phyloP scores from a whole-genome alignment of 495 filamentous ascomycete species.

The Thermothielavioides terrestris region DNA sequence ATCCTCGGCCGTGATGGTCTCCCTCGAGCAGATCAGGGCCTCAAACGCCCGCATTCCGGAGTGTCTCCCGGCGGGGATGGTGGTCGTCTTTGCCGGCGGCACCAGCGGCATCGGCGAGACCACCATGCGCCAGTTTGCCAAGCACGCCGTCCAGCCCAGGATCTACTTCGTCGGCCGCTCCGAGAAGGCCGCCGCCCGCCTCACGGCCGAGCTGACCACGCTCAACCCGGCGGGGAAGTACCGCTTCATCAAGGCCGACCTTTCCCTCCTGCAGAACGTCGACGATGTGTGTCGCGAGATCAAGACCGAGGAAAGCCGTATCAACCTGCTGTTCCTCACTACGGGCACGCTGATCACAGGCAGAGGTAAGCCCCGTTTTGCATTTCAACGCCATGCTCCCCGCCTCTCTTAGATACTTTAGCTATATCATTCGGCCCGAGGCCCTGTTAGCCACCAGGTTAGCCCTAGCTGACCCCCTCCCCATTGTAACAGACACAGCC shows the following conservation, averaged over 20 bases:
- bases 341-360: constrained; percentile 34
- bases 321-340: constrained; percentile 57
- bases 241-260: constrained; percentile 48
- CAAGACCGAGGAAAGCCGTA: constrained; percentile 37
- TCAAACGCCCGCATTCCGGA: constrained; percentile 34
- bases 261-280: constrained; percentile 50
- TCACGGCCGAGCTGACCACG: constrained; percentile 36
- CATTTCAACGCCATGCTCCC: neutral
- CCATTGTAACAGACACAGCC: constrained; percentile 36
- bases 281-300: constrained; percentile 53
- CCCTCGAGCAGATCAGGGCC: constrained; percentile 25
- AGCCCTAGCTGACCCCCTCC: neutral
- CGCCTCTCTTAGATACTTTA: neutral
- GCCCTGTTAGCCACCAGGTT: no score
- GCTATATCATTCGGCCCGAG: no score
- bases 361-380: constrained; percentile 2
- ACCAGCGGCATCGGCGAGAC: constrained; percentile 56
- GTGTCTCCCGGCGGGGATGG: constrained; percentile 32
- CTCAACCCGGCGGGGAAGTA: constrained; percentile 46
- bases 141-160: constrained; percentile 33
- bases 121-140: constrained; percentile 50
- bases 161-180: constrained; percentile 42
- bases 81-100: constrained; percentile 55
- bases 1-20: constrained; percentile 26
- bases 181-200: constrained; percentile 33